Base-by-base conservation (phyloP, 2,329 filamentous ascomycete genomes). In the Leptoxyphium fumago region DNA sequence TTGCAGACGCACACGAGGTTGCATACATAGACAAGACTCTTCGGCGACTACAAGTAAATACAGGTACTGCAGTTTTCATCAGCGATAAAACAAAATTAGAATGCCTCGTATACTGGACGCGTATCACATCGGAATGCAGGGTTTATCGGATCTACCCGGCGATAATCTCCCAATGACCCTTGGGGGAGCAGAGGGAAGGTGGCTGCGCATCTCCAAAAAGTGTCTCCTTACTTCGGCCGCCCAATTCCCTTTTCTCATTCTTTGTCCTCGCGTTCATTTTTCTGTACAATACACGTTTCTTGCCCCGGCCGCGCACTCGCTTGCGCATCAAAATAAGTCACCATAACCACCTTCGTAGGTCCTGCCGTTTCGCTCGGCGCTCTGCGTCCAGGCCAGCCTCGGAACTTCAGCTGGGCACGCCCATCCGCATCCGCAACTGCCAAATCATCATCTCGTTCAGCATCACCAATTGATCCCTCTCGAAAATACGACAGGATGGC, bases 401-500 rank as follows among this genome's bases (percentile, higher is more conserved):
- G 51, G 51, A 45, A 52, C 38, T 11, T 38, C 18, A 38, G 10
- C 38, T 41, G 43, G n/a, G 14, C 46, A 51, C 48, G 28, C 52
- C 54, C 53, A 51, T 54, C 49, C 46, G 43, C 40, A 45, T 42
- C 26, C 39, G 10, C 42, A 43, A 36, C 41, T 45, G 39, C 32
- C 44, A 17, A 44, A 34, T 44, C 46, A 41, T 43, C 40, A 29
- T 14, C 18, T 29, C 30, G 29, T 43, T 38, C 47, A 36, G 38
- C 45, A 45, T 38, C 42, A 39, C 49, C 46, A 39, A 41, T 38
- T 29, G 30, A 43, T 38, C 44, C 40, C 36, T 9, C 43, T 30
- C 41, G 39, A 29, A 26, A 46, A 18, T 43, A 42, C 45, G 48
- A 51, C 60, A 72, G 56, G 52, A 94, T 94, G 86, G 74, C 81